phyloP scores from a whole-genome alignment of 2,329 filamentous ascomycete genomes.

The Fusarium sp. region DNA sequence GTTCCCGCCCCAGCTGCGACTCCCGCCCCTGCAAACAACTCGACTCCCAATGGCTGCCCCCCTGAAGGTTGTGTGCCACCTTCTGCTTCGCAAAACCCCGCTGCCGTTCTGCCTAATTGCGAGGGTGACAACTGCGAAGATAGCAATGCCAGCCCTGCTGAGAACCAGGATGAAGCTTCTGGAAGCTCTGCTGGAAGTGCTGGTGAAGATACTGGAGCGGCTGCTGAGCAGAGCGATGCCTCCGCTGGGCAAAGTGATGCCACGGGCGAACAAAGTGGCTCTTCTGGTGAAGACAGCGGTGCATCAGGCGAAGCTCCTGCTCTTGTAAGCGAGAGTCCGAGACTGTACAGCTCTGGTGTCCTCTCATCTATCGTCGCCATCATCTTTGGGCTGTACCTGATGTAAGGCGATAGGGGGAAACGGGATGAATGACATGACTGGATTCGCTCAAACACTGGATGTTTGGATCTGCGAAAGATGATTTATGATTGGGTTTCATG shows the following conservation, averaged over 20 bases:
- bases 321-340: conserved; percentile 23
- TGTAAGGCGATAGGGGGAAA: background rate
- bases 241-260: background rate
- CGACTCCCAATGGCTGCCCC: conserved; percentile 9
- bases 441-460: background rate
- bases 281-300: background rate
- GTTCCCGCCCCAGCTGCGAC: too few relatives aligned
- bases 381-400: conserved; percentile 24
- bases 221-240: background rate
- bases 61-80: conserved; percentile 13
- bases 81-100: background rate
- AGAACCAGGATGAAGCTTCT: background rate
- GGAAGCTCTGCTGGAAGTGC: background rate
- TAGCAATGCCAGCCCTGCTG: background rate
- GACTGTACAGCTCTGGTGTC: conserved; percentile 17
- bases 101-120: background rate
- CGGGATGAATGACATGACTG: background rate
- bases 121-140: background rate
- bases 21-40: conserved; percentile 6
- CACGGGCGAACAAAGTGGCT: background rate
- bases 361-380: conserved; percentile 26
- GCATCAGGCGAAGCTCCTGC: conserved; percentile 3
- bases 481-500: conserved; percentile 1
- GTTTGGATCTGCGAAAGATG: background rate
- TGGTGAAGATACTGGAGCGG: background rate